A percentile compares a stretch with the other conserved stretches of the same genome.
phyloP scores from a whole-genome alignment of 1,284 basidiomycete species.

The Coniferiporia weirii region DNA sequence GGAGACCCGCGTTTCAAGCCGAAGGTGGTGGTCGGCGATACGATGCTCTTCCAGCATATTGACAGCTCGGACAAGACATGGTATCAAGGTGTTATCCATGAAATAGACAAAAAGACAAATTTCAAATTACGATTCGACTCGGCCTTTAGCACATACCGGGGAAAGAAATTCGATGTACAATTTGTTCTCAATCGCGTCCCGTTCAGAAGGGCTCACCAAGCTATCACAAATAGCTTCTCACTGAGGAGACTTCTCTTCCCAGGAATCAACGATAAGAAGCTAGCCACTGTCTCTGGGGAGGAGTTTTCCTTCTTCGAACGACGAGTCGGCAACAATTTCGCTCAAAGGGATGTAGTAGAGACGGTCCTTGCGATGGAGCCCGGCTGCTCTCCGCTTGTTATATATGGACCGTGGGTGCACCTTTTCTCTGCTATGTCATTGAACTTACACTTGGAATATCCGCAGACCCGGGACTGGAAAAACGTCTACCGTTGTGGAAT shows the following conservation, averaged over 20 bases:
- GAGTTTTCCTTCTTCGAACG: neutral
- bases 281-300: neutral
- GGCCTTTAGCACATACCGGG: neutral
- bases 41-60: neutral
- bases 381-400: conserved; percentile 46
- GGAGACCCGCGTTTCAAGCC: neutral
- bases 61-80: neutral
- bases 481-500: conserved; percentile 46
- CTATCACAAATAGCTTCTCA: neutral
- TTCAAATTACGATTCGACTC: neutral
- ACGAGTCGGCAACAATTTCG: neutral
- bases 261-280: neutral
- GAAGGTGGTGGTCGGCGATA: neutral
- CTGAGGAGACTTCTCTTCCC: neutral
- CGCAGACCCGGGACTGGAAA: conserved; percentile 50
- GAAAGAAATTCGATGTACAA: neutral
- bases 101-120: neutral
- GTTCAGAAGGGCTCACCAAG: neutral
- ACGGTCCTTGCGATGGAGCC: conserved; percentile 14
- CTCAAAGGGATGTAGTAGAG: neutral
- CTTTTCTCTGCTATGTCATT: neutral
- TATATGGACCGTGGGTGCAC: conserved; percentile 47
- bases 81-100: neutral
- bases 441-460: neutral
- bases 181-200: neutral